These are phyloP conservation scores for Lactifluus echinatus DNA, from an alignment of 768 basidiomycete species.

Conservation along the genomic window DNA sequence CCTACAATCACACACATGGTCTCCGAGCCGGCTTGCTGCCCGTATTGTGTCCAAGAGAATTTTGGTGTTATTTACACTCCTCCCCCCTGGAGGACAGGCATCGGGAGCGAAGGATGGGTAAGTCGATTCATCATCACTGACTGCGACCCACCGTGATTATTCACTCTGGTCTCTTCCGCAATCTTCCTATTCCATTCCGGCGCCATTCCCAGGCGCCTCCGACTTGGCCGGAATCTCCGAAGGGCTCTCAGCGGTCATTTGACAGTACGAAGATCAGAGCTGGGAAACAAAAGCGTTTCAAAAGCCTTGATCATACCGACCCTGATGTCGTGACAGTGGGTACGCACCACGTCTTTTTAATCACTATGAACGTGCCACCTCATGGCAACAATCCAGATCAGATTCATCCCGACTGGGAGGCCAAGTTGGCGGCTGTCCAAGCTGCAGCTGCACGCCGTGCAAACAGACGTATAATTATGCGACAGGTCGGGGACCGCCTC, in stretches of 20 bases:
- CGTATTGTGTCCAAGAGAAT: constrained; percentile 95
- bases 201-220: constrained; percentile 23
- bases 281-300: constrained; percentile 59
- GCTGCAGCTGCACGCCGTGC: constrained; percentile 95
- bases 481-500: constrained; percentile 94
- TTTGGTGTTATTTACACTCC: constrained; percentile 88
- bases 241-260: constrained; percentile 35
- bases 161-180: neutral
- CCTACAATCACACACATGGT: constrained; percentile 92
- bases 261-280: constrained; percentile 14
- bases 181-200: neutral
- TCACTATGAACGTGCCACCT: neutral
- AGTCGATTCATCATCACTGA: constrained; percentile 25
- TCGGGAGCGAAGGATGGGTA: constrained; percentile 66
- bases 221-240: constrained; percentile 47
- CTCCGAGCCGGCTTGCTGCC: constrained; percentile 94
- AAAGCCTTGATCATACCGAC: constrained; percentile 79
- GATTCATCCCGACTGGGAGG: constrained; percentile 97
- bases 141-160: constrained; percentile 14
- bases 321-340: constrained; percentile 90
- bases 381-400: constrained; percentile 50
- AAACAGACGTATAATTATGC: constrained; percentile 94
- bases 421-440: constrained; percentile 86
- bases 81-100: constrained; percentile 73
- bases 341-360: constrained; percentile 28